These are phyloP conservation scores for Trifolium dubium DNA, from an alignment of 306 rosid genomes.

Conservation along the genomic window DNA sequence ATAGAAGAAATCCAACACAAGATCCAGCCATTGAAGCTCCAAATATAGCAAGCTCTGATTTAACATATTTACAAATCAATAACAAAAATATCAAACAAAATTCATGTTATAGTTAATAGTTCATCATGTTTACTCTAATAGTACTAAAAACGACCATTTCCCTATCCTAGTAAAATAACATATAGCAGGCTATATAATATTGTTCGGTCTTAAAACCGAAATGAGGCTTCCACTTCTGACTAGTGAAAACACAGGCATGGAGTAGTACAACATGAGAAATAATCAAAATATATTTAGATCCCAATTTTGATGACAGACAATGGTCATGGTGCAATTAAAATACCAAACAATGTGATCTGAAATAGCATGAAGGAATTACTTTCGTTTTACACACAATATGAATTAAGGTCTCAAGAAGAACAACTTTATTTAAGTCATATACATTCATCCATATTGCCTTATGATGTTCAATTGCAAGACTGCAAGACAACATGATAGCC, in stretches of 20 bases:
- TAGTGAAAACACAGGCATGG: constrained; percentile 26
- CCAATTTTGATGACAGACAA: constrained; percentile 22
- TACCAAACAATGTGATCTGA: background rate
- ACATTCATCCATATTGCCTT: constrained; percentile 15
- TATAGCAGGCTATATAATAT: constrained; percentile 22
- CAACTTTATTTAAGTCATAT: constrained; percentile 28
- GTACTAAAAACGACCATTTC: constrained; percentile 20
- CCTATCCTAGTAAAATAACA: constrained; percentile 19
- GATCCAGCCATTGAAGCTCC: constrained; percentile 99
- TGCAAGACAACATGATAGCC: constrained; percentile 7
- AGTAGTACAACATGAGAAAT: constrained; percentile 25
- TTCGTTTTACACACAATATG: constrained; percentile 15
- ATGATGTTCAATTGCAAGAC: constrained; percentile 27
- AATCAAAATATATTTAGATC: constrained; percentile 29
- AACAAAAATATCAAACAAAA: constrained; percentile 23
- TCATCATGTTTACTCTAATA: background rate
- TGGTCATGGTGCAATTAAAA: constrained; percentile 17
- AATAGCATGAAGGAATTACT: constrained; percentile 5
- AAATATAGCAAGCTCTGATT: constrained; percentile 85
- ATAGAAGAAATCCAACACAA: constrained; percentile 94
- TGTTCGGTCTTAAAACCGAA: constrained; percentile 5
- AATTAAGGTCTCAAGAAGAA: constrained; percentile 31
- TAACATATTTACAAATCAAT: constrained; percentile 37
- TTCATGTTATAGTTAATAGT: constrained; percentile 29
- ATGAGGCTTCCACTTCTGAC: constrained; percentile 11